Conservation (phyloP, 2,329 filamentous ascomycete genomes). For the Colletotrichum horii region DNA sequence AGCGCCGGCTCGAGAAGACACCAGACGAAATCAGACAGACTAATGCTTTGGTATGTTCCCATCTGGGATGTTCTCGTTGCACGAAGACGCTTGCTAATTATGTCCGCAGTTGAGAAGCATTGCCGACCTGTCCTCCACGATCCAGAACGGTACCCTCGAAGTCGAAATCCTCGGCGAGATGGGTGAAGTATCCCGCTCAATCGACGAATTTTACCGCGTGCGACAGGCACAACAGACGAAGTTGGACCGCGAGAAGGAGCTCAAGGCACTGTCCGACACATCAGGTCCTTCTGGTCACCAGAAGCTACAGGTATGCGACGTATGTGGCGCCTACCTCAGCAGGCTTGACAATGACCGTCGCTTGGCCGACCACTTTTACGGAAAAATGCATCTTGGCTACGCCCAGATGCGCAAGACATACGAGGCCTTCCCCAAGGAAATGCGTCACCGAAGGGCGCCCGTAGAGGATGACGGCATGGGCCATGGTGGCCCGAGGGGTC, state of each 20-base stretch:
- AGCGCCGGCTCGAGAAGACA: slow-evolving; percentile 92
- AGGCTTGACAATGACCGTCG: slow-evolving; percentile 93
- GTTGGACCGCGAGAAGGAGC: slow-evolving; percentile 82
- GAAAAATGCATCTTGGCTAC: slow-evolving; percentile 98
- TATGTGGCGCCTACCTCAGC: slow-evolving; percentile 93
- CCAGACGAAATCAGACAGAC: slow-evolving; percentile 97
- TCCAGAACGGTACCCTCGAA: slow-evolving; percentile 84
- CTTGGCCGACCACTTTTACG: slow-evolving; percentile 96
- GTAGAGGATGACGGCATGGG: slow-evolving; percentile 50
- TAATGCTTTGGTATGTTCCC: slow-evolving; percentile 69
- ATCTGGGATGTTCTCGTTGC: neutral
- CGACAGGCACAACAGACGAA: slow-evolving; percentile 82
- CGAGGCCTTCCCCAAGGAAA: slow-evolving; percentile 84
- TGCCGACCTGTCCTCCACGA: slow-evolving; percentile 76
- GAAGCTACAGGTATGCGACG: slow-evolving; percentile 98
- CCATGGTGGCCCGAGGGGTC: slow-evolving; percentile 54
- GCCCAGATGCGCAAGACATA: slow-evolving; percentile 97
- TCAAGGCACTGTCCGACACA: slow-evolving; percentile 90
- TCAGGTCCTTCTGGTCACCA: slow-evolving; percentile 93
- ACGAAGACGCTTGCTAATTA: slow-evolving; percentile 32
- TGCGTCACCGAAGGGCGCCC: slow-evolving; percentile 72
- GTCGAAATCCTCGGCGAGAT: slow-evolving; percentile 84
- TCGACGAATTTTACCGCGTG: slow-evolving; percentile 88
- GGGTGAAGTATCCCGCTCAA: slow-evolving; percentile 78
- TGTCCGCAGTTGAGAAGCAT: slow-evolving; percentile 74